phyloP scores from a whole-genome alignment of 2,329 filamentous ascomycete species.

The Cercospora sp. region DNA sequence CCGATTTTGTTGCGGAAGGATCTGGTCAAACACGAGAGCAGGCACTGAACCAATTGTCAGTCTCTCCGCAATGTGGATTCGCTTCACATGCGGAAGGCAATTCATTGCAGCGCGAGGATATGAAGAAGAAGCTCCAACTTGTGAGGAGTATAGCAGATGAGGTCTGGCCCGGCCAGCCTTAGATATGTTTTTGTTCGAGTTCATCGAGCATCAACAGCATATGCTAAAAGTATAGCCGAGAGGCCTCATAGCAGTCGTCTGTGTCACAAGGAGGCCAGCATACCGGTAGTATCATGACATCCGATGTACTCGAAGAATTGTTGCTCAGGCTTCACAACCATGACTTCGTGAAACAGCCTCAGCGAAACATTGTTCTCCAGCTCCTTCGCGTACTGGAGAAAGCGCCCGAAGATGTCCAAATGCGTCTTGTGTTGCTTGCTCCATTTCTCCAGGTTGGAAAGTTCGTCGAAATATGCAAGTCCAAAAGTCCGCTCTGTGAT shows the following conservation, averaged over 20 bases:
- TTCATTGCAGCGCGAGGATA: slow-evolving; percentile 57
- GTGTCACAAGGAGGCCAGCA: slow-evolving; percentile 23
- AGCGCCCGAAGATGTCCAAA: slow-evolving; percentile 30
- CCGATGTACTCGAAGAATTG: slow-evolving; percentile 31
- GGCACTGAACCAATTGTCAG: slow-evolving; percentile 65
- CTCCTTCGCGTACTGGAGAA: slow-evolving; percentile 30
- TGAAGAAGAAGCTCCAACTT: slow-evolving; percentile 71
- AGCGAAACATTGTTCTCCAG: slow-evolving; percentile 28
- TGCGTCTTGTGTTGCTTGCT: slow-evolving; percentile 32
- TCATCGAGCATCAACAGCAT: slow-evolving; percentile 16
- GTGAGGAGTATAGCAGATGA: slow-evolving; percentile 71
- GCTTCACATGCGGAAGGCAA: slow-evolving; percentile 75
- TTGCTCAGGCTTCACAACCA: slow-evolving; percentile 29
- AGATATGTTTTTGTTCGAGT: background rate
- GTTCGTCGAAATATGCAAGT: slow-evolving; percentile 30
- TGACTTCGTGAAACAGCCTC: slow-evolving; percentile 30
- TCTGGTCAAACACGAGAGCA: slow-evolving; percentile 60
- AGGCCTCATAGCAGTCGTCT: background rate
- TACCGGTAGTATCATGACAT: slow-evolving; percentile 28
- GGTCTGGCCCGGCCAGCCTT: slow-evolving; percentile 64
- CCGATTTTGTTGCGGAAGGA: slow-evolving; percentile 69
- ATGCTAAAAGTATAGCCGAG: background rate
- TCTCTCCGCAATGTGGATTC: slow-evolving; percentile 62
- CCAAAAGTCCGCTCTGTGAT: slow-evolving; percentile 31
- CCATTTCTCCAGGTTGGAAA: slow-evolving; percentile 28